Percentiles rank a stretch among this genome's conserved stretches.
These are phyloP conservation scores for Setaria viridis DNA, from an alignment of 202 grass and related monocot genomes.

Conservation along the genomic window DNA sequence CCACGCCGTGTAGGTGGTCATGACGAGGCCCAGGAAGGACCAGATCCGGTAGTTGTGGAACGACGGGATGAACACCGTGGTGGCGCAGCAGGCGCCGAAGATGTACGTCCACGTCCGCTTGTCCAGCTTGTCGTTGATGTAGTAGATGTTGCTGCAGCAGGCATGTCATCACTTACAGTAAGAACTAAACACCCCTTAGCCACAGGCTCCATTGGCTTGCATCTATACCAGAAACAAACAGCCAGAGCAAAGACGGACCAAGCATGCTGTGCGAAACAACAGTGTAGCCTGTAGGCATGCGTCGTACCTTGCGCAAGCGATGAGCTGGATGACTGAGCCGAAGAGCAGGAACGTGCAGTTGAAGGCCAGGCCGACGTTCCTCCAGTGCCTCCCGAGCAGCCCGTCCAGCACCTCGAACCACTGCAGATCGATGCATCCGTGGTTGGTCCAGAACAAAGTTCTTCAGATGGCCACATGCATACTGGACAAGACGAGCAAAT, in stretches of 20 bases:
- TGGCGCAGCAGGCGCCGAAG: constrained; percentile 97
- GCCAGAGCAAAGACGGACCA: background rate
- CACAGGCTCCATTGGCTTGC: background rate
- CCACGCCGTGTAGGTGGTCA: constrained; percentile 98
- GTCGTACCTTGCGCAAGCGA: constrained; percentile 87
- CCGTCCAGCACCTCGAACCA: constrained; percentile 99
- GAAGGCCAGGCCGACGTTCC: constrained; percentile 92
- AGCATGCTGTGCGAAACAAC: too few species aligned
- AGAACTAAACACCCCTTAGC: background rate
- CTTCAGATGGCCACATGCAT: background rate
- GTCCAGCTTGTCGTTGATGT: constrained; percentile 99
- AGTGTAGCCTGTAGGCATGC: too few species aligned
- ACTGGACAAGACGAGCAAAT: background rate
- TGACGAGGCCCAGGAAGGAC: constrained; percentile 94
- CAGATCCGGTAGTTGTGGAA: constrained; percentile 99
- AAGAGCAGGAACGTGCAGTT: constrained; percentile 99
- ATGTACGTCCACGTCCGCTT: constrained; percentile 99
- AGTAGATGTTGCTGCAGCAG: constrained; percentile 88
- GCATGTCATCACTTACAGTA: background rate
- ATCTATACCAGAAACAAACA: background rate
- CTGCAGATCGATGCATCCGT: constrained; percentile 27
- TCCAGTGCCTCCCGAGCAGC: constrained; percentile 92
- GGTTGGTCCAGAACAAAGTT: background rate
- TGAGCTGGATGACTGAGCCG: constrained; percentile 98
- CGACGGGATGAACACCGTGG: constrained; percentile 97